These are phyloP conservation scores for Isabelozyma rhagii DNA, from an alignment of 805 yeast genomes.

Conservation along the genomic window DNA sequence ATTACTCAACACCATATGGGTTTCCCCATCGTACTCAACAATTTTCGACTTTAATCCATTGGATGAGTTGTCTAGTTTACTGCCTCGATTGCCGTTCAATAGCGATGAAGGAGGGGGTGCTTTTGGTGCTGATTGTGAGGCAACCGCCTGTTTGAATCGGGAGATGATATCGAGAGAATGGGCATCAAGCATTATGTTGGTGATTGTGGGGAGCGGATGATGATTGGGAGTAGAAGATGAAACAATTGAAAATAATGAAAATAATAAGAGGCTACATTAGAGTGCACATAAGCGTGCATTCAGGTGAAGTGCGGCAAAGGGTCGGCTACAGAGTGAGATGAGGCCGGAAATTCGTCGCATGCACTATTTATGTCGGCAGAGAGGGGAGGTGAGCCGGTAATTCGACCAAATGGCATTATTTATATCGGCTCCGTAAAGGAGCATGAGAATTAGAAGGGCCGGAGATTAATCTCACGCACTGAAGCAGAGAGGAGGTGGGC, in stretches of 20 bases:
- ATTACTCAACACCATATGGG: slow-evolving; percentile 35
- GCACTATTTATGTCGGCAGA: too few species aligned
- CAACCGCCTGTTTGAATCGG: slow-evolving; percentile 35
- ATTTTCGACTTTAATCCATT: slow-evolving; percentile 27
- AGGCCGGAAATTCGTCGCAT: too few species aligned
- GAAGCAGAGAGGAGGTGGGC: background rate
- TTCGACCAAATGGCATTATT: too few species aligned
- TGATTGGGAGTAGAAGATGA: background rate
- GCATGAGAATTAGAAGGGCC: too few species aligned
- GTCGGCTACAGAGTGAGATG: too few species aligned
- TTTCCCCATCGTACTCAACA: slow-evolving; percentile 36
- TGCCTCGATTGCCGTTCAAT: slow-evolving; percentile 28
- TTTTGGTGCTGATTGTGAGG: slow-evolving; percentile 9
- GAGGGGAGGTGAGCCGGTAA: too few species aligned
- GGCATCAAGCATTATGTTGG: slow-evolving; percentile 31
- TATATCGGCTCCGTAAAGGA: too few species aligned
- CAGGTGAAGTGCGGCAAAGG: too few species aligned
- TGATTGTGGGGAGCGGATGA: background rate
- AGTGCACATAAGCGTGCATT: too few species aligned
- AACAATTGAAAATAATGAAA: background rate
- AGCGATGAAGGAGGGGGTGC: slow-evolving; percentile 1
- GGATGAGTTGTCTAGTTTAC: slow-evolving; percentile 19
- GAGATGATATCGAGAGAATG: slow-evolving; percentile 36
- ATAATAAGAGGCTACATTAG: background rate
- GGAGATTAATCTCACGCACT: too few species aligned